Conservation (phyloP, 768 basidiomycete genomes). For the Leccinum subgranulosum region DNA sequence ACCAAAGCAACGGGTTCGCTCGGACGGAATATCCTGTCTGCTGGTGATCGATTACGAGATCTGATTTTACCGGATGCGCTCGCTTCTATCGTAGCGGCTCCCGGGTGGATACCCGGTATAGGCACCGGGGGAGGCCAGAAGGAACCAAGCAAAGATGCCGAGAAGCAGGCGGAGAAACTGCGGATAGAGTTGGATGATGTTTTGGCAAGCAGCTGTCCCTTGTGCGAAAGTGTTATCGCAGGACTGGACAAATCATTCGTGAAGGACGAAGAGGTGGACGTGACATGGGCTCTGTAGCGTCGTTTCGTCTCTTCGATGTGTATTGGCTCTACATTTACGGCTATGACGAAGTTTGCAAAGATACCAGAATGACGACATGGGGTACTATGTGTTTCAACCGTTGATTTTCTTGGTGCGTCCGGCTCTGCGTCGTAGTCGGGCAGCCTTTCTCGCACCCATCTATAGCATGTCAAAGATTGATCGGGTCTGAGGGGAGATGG, state of each 20-base stretch:
- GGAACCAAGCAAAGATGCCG: conserved; percentile 44
- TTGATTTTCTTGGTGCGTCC: conserved; percentile 81
- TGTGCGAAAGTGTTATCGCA: conserved; percentile 87
- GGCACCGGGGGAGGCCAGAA: conserved; percentile 46
- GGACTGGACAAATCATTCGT: conserved; percentile 88
- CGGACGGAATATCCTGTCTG: conserved; percentile 79
- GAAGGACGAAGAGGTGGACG: conserved; percentile 71
- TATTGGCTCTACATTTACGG: conserved; percentile 9
- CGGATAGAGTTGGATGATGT: conserved; percentile 85
- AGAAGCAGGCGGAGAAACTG: conserved; percentile 67
- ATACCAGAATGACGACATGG: neutral
- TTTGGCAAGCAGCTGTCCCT: conserved; percentile 83
- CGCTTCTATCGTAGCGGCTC: conserved; percentile 76
- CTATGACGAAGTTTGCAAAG: neutral
- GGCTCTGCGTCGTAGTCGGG: conserved; percentile 65
- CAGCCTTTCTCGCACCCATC: conserved; percentile 82
- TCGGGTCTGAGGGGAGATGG: neutral
- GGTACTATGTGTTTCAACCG: conserved; percentile 42
- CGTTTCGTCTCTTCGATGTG: neutral
- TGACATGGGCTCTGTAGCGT: conserved; percentile 67
- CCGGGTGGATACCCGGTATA: conserved; percentile 74
- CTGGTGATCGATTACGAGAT: conserved; percentile 86
- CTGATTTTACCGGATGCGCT: conserved; percentile 93
- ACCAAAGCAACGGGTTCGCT: conserved; percentile 64
- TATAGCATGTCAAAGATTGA: conserved; percentile 25